Percentiles rank a stretch among this genome's conserved stretches.
These are phyloP conservation scores for Colletotrichum liaoningense DNA, from an alignment of 2,329 filamentous ascomycete genomes.

Conservation along the genomic window DNA sequence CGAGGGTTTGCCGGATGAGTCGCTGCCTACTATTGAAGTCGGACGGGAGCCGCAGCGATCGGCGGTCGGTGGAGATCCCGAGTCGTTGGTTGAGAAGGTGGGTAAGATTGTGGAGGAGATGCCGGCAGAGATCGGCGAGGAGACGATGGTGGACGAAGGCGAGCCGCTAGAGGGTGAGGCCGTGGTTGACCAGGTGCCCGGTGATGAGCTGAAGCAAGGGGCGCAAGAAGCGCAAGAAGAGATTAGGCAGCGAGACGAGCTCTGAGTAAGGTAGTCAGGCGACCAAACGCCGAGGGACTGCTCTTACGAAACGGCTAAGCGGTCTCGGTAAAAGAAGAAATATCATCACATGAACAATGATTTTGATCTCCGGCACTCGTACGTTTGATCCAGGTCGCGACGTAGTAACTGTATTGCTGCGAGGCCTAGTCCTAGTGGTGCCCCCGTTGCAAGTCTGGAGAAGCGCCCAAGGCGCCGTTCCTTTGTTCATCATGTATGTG, in stretches of 20 bases:
- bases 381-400: not conserved
- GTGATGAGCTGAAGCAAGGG: conserved; percentile 41
- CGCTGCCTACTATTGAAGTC: conserved; percentile 63
- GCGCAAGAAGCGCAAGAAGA: conserved; percentile 30
- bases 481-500: conserved; percentile 3
- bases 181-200: conserved; percentile 6
- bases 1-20: conserved; percentile 52
- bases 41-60: conserved; percentile 43
- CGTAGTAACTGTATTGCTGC: not conserved
- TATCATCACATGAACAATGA: conserved; percentile 13
- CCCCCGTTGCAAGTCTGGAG: not conserved
- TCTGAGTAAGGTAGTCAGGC: conserved; percentile 7
- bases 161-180: conserved; percentile 38
- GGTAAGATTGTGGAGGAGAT: conserved; percentile 60
- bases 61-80: conserved; percentile 43
- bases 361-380: not conserved
- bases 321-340: conserved; percentile 22
- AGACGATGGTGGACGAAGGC: not conserved
- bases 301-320: not conserved
- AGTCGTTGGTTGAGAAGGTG: conserved; percentile 64
- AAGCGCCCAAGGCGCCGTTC: not conserved
- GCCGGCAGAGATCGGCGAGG: conserved; percentile 30
- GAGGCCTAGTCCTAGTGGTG: not conserved
- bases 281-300: not conserved
- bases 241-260: conserved; percentile 29